These are phyloP conservation scores for Lactifluus hygrophoroides DNA, from an alignment of 768 basidiomycete genomes.

Conservation along the genomic window DNA sequence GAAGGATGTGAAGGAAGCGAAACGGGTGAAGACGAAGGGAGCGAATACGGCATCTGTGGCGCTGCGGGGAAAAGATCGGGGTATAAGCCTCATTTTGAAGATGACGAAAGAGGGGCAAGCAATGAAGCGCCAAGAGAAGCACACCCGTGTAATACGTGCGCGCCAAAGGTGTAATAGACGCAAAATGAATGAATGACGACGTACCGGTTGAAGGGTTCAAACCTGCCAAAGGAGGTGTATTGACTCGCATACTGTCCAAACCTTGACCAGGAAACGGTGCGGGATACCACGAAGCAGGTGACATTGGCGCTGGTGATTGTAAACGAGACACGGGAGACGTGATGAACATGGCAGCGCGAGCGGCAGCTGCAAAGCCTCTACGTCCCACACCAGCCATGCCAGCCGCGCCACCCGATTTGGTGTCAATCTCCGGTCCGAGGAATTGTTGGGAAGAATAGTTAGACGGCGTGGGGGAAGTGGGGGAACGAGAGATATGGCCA, in stretches of 20 bases:
- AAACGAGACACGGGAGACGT: conserved; percentile 6
- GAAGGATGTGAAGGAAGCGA: background rate
- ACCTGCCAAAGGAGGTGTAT: conserved; percentile 29
- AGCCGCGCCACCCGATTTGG: conserved; percentile 65
- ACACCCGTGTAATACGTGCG: background rate
- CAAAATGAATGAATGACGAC: conserved; percentile 18
- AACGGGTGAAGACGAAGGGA: background rate
- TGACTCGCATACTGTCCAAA: conserved; percentile 27
- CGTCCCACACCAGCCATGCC: conserved; percentile 91
- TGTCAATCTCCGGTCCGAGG: conserved; percentile 41
- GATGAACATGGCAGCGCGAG: conserved; percentile 50
- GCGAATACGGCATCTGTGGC: conserved; percentile 10
- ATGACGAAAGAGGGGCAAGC: background rate
- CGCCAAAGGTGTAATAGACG: background rate
- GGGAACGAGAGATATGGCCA: background rate
- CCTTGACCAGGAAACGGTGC: conserved; percentile 19
- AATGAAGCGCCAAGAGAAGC: background rate
- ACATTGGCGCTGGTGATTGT: conserved; percentile 1
- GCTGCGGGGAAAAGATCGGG: background rate
- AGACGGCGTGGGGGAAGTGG: conserved; percentile 11
- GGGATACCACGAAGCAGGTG: background rate
- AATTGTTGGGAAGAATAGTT: background rate
- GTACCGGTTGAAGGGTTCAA: background rate
- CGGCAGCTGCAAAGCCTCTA: conserved; percentile 70
- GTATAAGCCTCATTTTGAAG: background rate